phyloP scores from a whole-genome alignment of 2,329 filamentous ascomycete species.

The Penicillium sp. region DNA sequence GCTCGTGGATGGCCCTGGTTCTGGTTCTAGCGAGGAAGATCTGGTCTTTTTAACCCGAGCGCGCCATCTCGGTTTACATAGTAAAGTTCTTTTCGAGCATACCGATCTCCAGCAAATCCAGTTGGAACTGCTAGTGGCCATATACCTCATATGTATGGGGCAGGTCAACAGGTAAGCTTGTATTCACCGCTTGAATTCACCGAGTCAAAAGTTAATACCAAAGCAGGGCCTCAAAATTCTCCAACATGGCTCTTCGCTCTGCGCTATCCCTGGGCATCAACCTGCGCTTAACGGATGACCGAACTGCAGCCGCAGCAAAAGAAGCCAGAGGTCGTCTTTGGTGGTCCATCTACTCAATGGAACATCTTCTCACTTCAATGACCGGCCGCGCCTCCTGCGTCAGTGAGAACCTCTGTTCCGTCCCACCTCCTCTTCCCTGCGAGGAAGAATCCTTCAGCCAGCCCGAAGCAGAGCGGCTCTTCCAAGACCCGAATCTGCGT shows the following conservation, averaged over 20 bases:
- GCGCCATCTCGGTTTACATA: conserved; percentile 37
- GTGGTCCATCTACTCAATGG: conserved; percentile 46
- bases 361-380: conserved; percentile 44
- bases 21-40: conserved; percentile 34
- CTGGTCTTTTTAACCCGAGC: conserved; percentile 44
- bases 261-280: conserved; percentile 45
- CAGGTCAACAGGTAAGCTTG: conserved; percentile 44
- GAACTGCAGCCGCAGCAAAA: conserved; percentile 38
- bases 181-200: neutral
- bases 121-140: conserved; percentile 39
- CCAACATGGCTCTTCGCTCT: conserved; percentile 42
- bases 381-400: conserved; percentile 45
- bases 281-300: conserved; percentile 38
- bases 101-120: conserved; percentile 48
- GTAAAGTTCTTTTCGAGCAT: conserved; percentile 41
- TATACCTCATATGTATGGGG: conserved; percentile 43
- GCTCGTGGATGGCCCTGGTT: conserved; percentile 28
- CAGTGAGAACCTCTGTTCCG: conserved; percentile 39
- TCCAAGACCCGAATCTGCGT: conserved; percentile 24
- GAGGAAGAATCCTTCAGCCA: conserved; percentile 39
- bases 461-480: conserved; percentile 25
- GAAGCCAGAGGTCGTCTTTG: conserved; percentile 45
- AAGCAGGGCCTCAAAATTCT: conserved; percentile 43
- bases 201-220: neutral
- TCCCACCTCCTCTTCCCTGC: conserved; percentile 38